Base-by-base conservation (phyloP, 139 green algal genomes). In the Trebouxia sp. region DNA sequence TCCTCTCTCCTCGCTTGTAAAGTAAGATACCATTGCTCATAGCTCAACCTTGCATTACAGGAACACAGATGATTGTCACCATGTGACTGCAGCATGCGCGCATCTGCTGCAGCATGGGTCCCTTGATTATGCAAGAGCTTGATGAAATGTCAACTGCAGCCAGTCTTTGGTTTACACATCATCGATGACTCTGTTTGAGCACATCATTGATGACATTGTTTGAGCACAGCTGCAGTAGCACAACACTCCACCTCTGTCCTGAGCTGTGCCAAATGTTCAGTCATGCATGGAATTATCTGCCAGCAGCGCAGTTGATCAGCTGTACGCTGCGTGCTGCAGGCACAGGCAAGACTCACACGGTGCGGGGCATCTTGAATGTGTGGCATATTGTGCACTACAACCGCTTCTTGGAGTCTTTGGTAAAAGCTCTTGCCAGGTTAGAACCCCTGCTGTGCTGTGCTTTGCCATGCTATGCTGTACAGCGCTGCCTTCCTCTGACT, bases 301-400 rank as follows among this genome's bases (percentile, higher is more conserved):
- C n/a, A n/a, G 50, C 50, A 58, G 5, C 26, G 50, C 50, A 28
- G 3, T 58, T 58, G 50, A 5, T 22, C 50, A 5, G 20, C 50
- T 50, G 75, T 11, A 5, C 26, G 0, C 56, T 20, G 56, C 38
- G 56, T 12, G 1, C 22, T 45, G 94, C 95, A 10, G 96, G 96
- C 42, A 99, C 96, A 3, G 96, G 96, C 50, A 99, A 99, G 88
- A 98, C 96, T 17, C 94, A 98, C 88, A 98, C 92, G 3, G 89
- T 93, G 35, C 86, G 84, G 76, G 92, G 93, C 70, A 91, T 99
- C 47, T 88, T 98, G 15, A 98, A 99, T 85, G 83, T 91, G 45
- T 95, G 96, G 92, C 95, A 98, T 88, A 84, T 93, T 62, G 87
- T 95, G 70, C 85, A 90, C 24, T 98, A 90, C 84, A 91, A 97